Conservation (phyloP, 2,329 filamentous ascomycete species). For the Cladophialophora immunda region DNA sequence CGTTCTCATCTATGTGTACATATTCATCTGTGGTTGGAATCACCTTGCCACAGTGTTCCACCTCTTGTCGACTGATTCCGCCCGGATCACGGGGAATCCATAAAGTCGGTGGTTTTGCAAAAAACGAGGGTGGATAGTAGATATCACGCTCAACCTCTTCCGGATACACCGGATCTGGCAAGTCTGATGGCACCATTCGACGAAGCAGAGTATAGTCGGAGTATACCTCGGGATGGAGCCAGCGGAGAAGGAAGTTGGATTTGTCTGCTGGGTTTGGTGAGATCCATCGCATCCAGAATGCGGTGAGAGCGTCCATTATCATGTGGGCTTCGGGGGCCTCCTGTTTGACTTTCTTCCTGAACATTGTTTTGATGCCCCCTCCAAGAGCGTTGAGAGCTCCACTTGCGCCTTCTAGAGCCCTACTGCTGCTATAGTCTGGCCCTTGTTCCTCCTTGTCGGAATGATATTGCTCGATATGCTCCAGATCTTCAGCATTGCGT, state of each 20-base stretch:
- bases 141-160: slow-evolving; percentile 70
- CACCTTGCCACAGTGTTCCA: slow-evolving; percentile 65
- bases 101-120: slow-evolving; percentile 68
- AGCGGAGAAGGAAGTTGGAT: slow-evolving; percentile 51
- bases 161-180: slow-evolving; percentile 64
- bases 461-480: slow-evolving; percentile 47
- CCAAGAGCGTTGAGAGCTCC: slow-evolving; percentile 27
- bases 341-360: slow-evolving; percentile 31
- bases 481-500: slow-evolving; percentile 29
- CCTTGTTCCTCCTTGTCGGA: slow-evolving; percentile 52
- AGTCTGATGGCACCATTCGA: slow-evolving; percentile 34
- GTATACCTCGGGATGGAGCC: slow-evolving; percentile 37
- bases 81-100: slow-evolving; percentile 83
- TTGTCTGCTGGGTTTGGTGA: slow-evolving; percentile 26
- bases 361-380: slow-evolving; percentile 22
- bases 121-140: slow-evolving; percentile 76
- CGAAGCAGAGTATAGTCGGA: slow-evolving; percentile 33
- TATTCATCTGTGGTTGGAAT: slow-evolving; percentile 35
- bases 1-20: slow-evolving; percentile 33
- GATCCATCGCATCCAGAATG: slow-evolving; percentile 35
- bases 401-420: slow-evolving; percentile 31
- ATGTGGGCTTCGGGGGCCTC: slow-evolving; percentile 25
- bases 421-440: slow-evolving; percentile 38
- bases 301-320: slow-evolving; percentile 6
- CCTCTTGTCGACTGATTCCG: slow-evolving; percentile 78